phyloP scores from a whole-genome alignment of 1,284 basidiomycete species.

The Boletus calvinii region DNA sequence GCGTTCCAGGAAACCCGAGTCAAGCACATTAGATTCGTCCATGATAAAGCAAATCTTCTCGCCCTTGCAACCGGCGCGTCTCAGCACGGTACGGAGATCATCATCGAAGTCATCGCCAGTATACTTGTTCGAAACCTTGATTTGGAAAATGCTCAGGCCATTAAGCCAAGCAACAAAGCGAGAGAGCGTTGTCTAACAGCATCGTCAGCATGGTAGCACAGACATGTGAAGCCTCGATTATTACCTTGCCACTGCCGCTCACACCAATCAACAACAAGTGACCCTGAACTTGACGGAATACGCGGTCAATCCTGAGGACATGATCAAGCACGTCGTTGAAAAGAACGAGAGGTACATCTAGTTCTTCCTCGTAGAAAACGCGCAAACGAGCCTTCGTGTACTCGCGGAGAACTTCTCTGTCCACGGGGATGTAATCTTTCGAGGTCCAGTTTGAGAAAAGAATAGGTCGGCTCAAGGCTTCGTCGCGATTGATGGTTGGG shows the following conservation, averaged over 20 bases:
- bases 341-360: conserved; percentile 97
- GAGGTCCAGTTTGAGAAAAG: conserved; percentile 99
- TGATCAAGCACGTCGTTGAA: conserved; percentile 99
- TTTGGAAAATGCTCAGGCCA: conserved; percentile 96
- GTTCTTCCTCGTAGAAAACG: conserved; percentile 96
- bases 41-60: conserved; percentile 99
- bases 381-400: conserved; percentile 95
- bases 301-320: conserved; percentile 95
- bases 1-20: conserved; percentile 96
- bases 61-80: conserved; percentile 94
- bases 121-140: conserved; percentile 99
- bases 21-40: conserved; percentile 99
- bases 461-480: conserved; percentile 87
- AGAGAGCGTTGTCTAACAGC: conserved; percentile 85
- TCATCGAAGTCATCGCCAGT: conserved; percentile 98
- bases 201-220: conserved; percentile 15
- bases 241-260: conserved; percentile 95
- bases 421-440: conserved; percentile 95
- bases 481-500: conserved; percentile 85
- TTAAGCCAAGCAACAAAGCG: conserved; percentile 99
- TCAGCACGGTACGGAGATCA: conserved; percentile 90
- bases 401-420: conserved; percentile 89
- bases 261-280: conserved; percentile 97
- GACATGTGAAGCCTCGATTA: conserved; percentile 13
- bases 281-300: conserved; percentile 98